Evolutionary conservation across 768 basidiomycete species (phyloP).

Genomic region (Dioszegia crocea): DNA sequence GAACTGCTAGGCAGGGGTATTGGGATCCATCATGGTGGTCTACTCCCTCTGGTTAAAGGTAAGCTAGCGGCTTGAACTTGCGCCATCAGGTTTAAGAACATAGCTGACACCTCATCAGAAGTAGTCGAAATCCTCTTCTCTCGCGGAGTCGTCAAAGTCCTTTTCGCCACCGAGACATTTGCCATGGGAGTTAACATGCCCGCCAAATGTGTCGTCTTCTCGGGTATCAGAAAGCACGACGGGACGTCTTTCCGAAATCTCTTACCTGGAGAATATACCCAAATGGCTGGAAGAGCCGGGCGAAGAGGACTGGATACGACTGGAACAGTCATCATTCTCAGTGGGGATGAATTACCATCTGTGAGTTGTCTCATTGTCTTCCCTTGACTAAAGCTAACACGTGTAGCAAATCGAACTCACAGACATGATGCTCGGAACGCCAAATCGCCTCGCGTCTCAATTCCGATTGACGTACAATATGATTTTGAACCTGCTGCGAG

Average conservation of each 20-base stretch:
- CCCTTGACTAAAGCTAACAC: constrained; percentile 8
- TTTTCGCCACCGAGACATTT: constrained; percentile 98
- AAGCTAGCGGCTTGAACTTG: constrained; percentile 14
- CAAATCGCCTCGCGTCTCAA: constrained; percentile 87
- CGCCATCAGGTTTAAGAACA: neutral
- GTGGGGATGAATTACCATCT: constrained; percentile 78
- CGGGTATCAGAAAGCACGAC: constrained; percentile 90
- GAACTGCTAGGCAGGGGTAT: constrained; percentile 87
- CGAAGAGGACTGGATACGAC: constrained; percentile 91
- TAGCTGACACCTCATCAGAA: constrained; percentile 51
- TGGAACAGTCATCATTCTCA: constrained; percentile 84
- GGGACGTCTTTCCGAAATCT: constrained; percentile 73
- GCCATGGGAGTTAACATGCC: constrained; percentile 99
- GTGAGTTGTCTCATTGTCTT: constrained; percentile 52
- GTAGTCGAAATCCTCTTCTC: constrained; percentile 95
- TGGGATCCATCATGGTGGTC: constrained; percentile 94
- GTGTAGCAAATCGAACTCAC: constrained; percentile 66
- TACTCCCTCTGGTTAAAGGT: constrained; percentile 96
- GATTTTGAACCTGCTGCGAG: constrained; percentile 93
- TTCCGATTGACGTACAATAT: constrained; percentile 98
- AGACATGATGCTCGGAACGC: constrained; percentile 90
- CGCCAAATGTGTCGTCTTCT: constrained; percentile 93
- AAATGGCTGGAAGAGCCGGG: constrained; percentile 98
- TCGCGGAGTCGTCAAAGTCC: constrained; percentile 86
- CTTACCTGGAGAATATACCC: constrained; percentile 72